phyloP scores from a whole-genome alignment of 2,329 filamentous ascomycete genomes.

The Apiospora arundinis region DNA sequence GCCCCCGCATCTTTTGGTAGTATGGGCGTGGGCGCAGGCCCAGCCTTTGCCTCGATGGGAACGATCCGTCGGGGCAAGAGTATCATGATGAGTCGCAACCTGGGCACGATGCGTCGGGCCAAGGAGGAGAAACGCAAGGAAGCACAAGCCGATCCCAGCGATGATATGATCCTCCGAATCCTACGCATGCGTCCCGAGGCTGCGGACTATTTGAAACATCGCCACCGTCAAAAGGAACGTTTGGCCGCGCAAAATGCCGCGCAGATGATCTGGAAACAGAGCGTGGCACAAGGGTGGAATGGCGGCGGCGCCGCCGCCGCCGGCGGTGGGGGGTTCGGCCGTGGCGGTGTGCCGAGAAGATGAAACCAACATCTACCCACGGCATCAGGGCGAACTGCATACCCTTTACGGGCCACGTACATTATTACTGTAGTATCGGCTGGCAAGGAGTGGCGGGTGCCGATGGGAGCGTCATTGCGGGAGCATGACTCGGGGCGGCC shows the following conservation, averaged over 20 bases:
- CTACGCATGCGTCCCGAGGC: constrained; percentile 95
- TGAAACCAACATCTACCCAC: constrained; percentile 4
- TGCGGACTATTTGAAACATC: constrained; percentile 82
- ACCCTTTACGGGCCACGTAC: neutral
- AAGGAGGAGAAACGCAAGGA: constrained; percentile 97
- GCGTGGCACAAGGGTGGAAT: constrained; percentile 68
- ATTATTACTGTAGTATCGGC: neutral
- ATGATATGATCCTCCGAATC: constrained; percentile 97
- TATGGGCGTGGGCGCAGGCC: constrained; percentile 52
- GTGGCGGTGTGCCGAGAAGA: constrained; percentile 13
- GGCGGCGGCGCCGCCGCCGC: constrained; percentile 46
- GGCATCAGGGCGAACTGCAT: neutral
- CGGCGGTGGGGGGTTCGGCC: constrained; percentile 32
- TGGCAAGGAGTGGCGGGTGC: neutral
- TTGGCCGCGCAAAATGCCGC: constrained; percentile 89
- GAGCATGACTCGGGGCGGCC: constrained; percentile 2
- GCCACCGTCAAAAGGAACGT: constrained; percentile 91
- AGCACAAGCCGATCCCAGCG: constrained; percentile 93
- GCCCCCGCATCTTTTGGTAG: constrained; percentile 61
- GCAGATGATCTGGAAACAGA: constrained; percentile 93
- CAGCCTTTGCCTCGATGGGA: constrained; percentile 69
- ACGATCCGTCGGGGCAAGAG: constrained; percentile 73
- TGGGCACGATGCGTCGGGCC: constrained; percentile 94
- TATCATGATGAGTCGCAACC: constrained; percentile 92
- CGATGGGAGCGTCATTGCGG: neutral